Conservation (phyloP, 2,329 filamentous ascomycete genomes). For the Bipolaris zeicola region DNA sequence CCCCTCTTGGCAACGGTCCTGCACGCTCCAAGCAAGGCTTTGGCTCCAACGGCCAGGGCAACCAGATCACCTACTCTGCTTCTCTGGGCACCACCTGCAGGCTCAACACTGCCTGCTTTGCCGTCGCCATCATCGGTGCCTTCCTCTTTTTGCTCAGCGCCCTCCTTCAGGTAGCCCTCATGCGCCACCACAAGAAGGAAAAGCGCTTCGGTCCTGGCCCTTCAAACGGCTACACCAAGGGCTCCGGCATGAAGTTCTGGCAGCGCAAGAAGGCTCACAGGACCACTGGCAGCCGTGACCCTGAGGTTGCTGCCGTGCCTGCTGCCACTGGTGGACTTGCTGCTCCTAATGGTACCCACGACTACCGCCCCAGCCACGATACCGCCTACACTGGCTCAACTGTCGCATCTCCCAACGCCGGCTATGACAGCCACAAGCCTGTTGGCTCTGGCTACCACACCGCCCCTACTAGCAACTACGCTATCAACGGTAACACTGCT, state of each 20-base stretch:
- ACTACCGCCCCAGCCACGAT: slow-evolving; percentile 55
- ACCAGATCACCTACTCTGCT: slow-evolving; percentile 53
- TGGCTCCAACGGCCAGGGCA: slow-evolving; percentile 49
- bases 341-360: slow-evolving; percentile 19
- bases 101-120: slow-evolving; percentile 77
- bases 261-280: slow-evolving; percentile 48
- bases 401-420: slow-evolving; percentile 45
- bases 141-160: slow-evolving; percentile 78
- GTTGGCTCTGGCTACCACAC: slow-evolving; percentile 54
- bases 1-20: slow-evolving; percentile 72
- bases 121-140: slow-evolving; percentile 76
- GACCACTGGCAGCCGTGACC: slow-evolving; percentile 41
- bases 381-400: slow-evolving; percentile 57
- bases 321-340: slow-evolving; percentile 23
- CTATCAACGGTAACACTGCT: slow-evolving; percentile 42
- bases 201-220: slow-evolving; percentile 72
- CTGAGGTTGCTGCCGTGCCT: slow-evolving; percentile 51
- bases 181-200: slow-evolving; percentile 74
- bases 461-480: slow-evolving; percentile 44
- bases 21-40: slow-evolving; percentile 57
- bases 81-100: slow-evolving; percentile 68
- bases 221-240: slow-evolving; percentile 70
- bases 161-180: slow-evolving; percentile 69
- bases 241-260: slow-evolving; percentile 58
- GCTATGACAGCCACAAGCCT: slow-evolving; percentile 46